phyloP scores from a whole-genome alignment of 352 stramenopile species.

The Pythium inflatum region DNA sequence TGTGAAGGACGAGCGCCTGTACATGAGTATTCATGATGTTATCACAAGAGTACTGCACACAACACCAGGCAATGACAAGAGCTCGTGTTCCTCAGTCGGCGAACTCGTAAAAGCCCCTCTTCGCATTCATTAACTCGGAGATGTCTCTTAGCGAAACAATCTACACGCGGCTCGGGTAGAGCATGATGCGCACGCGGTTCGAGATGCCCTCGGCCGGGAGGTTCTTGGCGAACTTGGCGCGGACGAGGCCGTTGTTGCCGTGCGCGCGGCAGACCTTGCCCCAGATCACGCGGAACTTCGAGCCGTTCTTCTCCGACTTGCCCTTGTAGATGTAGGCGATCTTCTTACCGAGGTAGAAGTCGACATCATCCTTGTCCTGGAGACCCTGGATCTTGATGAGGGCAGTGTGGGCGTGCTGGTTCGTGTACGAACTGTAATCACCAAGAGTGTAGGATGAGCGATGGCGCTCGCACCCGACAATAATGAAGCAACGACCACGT shows the following conservation, averaged over 20 bases:
- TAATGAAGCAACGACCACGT: constrained; percentile 14
- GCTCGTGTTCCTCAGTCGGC: constrained; percentile 25
- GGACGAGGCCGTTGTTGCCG: constrained; percentile 98
- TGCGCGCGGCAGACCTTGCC: constrained; percentile 97
- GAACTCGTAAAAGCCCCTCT: constrained; percentile 46
- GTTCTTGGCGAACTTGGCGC: constrained; percentile 98
- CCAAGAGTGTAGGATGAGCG: too few species aligned
- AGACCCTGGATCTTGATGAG: constrained; percentile 99
- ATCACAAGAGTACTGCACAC: not conserved
- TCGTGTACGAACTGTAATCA: constrained; percentile 87
- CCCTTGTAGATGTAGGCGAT: constrained; percentile 99
- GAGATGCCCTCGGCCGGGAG: constrained; percentile 97
- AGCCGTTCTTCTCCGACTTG: constrained; percentile 94
- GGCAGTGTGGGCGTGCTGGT: constrained; percentile 98
- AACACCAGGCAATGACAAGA: not conserved
- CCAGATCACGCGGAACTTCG: constrained; percentile 99
- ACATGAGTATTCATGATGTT: not conserved
- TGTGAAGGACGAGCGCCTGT: too few species aligned
- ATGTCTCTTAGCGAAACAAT: constrained; percentile 24
- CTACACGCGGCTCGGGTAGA: constrained; percentile 99
- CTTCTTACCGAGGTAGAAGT: constrained; percentile 99
- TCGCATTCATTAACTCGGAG: constrained; percentile 48
- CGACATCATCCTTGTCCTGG: constrained; percentile 97
- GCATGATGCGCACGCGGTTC: constrained; percentile 97
- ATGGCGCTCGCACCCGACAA: not conserved